Conservation (phyloP, 257 asterid species). For the Asclepias syriaca region DNA sequence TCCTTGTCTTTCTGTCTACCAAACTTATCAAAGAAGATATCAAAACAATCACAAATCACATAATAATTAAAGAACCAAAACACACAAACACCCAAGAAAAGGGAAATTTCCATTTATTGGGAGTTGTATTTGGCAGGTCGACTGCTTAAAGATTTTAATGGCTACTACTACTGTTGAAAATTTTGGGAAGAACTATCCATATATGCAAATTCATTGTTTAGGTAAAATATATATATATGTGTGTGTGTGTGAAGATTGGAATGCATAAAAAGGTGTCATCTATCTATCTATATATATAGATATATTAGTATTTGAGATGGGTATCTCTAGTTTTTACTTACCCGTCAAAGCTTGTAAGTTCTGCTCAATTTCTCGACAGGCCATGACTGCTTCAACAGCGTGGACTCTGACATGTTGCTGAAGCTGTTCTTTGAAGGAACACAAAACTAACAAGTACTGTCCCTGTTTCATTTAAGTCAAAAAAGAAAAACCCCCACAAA, state of each 20-base stretch:
- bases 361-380: slow-evolving; percentile 95
- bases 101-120: slow-evolving; percentile 12
- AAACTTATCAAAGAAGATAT: slow-evolving; percentile 28
- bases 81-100: neutral
- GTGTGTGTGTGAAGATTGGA: neutral
- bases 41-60: slow-evolving; percentile 19
- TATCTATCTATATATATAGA: too few relatives aligned
- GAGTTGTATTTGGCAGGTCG: neutral
- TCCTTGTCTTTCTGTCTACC: slow-evolving; percentile 41
- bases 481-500: neutral
- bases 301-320: neutral
- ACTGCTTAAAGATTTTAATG: neutral
- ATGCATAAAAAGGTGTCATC: slow-evolving; percentile 1
- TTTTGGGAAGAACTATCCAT: neutral
- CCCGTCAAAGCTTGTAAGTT: slow-evolving; percentile 83
- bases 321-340: slow-evolving; percentile 9
- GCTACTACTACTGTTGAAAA: neutral
- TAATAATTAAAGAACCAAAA: slow-evolving; percentile 1
- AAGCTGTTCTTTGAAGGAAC: slow-evolving; percentile 90
- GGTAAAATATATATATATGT: neutral
- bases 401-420: slow-evolving; percentile 98
- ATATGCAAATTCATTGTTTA: slow-evolving; percentile 8
- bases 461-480: slow-evolving; percentile 40
- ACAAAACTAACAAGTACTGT: slow-evolving; percentile 77
- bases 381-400: slow-evolving; percentile 99